Percentiles rank a stretch among this genome's conserved stretches.
Conservation (phyloP, 2,329 filamentous ascomycete genomes). For the Aureobasidium sp. region DNA sequence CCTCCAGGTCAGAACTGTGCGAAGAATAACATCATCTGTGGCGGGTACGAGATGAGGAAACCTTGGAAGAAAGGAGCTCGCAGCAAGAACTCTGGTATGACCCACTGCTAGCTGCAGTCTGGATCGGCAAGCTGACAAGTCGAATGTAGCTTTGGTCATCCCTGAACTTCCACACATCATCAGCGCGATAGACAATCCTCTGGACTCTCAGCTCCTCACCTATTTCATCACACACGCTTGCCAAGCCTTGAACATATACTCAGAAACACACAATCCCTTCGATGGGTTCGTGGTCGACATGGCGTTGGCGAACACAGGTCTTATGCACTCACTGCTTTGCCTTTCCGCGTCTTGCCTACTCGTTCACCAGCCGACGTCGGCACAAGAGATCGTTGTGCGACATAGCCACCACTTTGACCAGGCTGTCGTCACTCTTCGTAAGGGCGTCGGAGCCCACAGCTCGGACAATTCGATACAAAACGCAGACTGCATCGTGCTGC, state of each 20-base stretch:
- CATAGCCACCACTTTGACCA: constrained; percentile 49
- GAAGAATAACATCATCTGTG: constrained; percentile 87
- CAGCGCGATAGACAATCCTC: constrained; percentile 69
- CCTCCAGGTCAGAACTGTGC: constrained; percentile 71
- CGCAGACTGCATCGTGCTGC: constrained; percentile 51
- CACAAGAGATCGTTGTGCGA: constrained; percentile 46
- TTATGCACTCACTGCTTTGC: constrained; percentile 87
- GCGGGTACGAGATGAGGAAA: constrained; percentile 77
- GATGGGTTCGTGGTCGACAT: constrained; percentile 77
- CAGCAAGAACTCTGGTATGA: neutral
- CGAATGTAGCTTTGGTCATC: constrained; percentile 30
- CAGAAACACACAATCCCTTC: constrained; percentile 76
- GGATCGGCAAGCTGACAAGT: constrained; percentile 22
- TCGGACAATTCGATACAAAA: constrained; percentile 15
- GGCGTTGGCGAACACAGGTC: constrained; percentile 67
- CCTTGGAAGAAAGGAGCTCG: constrained; percentile 69
- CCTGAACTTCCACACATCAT: constrained; percentile 55
- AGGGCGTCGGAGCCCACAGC: constrained; percentile 20
- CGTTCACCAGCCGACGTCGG: constrained; percentile 38
- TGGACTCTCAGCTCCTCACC: constrained; percentile 74
- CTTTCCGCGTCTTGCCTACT: constrained; percentile 69
- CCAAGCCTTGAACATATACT: constrained; percentile 73
- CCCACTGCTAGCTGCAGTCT: constrained; percentile 55
- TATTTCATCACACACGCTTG: constrained; percentile 78
- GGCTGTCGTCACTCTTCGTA: constrained; percentile 26